Evolutionary conservation across 2,329 filamentous ascomycete genomes (phyloP), one percentile per base, ranked within the genome.

Genomic region (Epichloe aotearoae): DNA sequence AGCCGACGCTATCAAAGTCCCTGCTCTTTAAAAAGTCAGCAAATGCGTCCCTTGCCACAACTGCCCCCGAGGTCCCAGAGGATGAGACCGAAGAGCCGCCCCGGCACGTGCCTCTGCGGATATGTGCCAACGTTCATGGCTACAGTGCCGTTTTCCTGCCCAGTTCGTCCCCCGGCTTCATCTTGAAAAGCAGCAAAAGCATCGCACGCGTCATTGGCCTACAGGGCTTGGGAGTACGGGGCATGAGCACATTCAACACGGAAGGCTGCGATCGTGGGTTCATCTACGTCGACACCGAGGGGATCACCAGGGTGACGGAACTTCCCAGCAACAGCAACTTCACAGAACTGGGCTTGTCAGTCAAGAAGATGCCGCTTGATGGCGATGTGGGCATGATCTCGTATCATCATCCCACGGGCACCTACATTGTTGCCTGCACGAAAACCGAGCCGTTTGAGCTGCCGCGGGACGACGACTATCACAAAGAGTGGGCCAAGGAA

Each of bases 141-240:
- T 89, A 90, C 64, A 84, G 80, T 61, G 79, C 86, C 1, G 83
- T 97, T 1, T 93, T 95, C 61, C 75, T 96, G 47, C 83, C 88
- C 0, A 90, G 91, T 0, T 67, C 76, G 4, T 88, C 88, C 1
- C 1, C 91, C 0, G 83, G 82, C 52, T 90, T 97, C 63, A 70
- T 98, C 43, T 64, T 96, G 42, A 94, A 87, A 60, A 88, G 88
- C 46, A 79, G 88, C 37, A 86, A 88, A 56, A 89, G 84, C 48
- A 68, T 76, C 5, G 89, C 91, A 0, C 82, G 81, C 56, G 77
- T 95, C 14, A 67, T 95, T n/a, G 76, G 79, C 11, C 70, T 96
- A 1, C 79, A 83, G 53, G 84, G 85, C 0, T 71, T 75, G 14
- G 77, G 79, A 7, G 81, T 91, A 3, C 77, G 82, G 39, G 81